Conservation (phyloP, 2,329 filamentous ascomycete species). For the Aaosphaeria pasadenensis region DNA sequence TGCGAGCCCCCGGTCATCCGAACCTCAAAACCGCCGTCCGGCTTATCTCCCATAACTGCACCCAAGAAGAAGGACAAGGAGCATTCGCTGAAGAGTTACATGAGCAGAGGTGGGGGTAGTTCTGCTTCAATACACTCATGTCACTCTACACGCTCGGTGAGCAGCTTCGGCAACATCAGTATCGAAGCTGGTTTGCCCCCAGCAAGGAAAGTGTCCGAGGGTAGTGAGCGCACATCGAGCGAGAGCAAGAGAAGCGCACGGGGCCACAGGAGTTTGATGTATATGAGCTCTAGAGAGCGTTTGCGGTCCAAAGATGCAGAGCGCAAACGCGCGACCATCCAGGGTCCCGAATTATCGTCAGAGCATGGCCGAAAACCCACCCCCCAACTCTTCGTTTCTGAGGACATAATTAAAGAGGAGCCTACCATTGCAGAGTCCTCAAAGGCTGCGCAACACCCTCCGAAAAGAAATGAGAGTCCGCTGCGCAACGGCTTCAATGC, state of each 20-base stretch:
- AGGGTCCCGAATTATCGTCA: constrained; percentile 40
- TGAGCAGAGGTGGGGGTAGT: constrained; percentile 44
- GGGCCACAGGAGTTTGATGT: constrained; percentile 60
- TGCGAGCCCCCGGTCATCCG: constrained; percentile 69
- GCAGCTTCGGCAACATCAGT: constrained; percentile 42
- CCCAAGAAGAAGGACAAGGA: constrained; percentile 43
- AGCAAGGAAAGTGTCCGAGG: constrained; percentile 17
- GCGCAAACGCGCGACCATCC: constrained; percentile 53
- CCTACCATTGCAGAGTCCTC: constrained; percentile 26
- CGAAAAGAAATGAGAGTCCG: constrained; percentile 30
- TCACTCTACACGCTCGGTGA: constrained; percentile 31
- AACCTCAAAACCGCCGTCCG: constrained; percentile 78
- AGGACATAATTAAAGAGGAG: constrained; percentile 38
- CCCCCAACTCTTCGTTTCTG: constrained; percentile 26
- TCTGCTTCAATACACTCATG: constrained; percentile 34
- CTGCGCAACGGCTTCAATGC: constrained; percentile 24
- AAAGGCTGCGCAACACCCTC: constrained; percentile 21
- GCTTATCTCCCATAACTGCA: constrained; percentile 68
- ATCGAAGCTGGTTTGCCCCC: constrained; percentile 30
- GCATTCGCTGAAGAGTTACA: constrained; percentile 57
- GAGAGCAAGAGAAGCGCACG: constrained; percentile 35
- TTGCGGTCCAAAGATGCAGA: constrained; percentile 62
- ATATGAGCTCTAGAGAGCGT: constrained; percentile 70
- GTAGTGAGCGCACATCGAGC: constrained; percentile 30
- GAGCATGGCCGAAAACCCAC: constrained; percentile 20